Conservation (phyloP, 2,329 filamentous ascomycete genomes). For the Chlorencoelia australis region DNA sequence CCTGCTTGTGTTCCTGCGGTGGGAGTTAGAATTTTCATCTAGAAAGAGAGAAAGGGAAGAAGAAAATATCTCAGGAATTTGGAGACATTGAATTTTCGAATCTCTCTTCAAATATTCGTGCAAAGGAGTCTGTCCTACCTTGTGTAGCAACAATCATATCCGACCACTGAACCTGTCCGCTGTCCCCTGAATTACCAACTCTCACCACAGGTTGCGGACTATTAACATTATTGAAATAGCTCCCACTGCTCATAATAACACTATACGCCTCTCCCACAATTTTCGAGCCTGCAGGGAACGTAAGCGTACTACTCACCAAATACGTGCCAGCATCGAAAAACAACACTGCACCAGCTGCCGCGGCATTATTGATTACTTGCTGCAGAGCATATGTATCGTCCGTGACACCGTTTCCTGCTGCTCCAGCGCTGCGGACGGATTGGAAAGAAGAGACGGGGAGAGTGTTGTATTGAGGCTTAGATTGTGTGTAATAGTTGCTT, state of each 20-base stretch:
- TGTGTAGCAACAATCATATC: slow-evolving; percentile 54
- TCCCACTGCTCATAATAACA: slow-evolving; percentile 29
- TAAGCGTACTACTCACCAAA: slow-evolving; percentile 37
- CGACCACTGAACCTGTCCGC: slow-evolving; percentile 50
- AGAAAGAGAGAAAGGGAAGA: no score
- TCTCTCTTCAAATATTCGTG: no score
- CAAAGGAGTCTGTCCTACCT: no score
- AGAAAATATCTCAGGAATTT: no score
- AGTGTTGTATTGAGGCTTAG: slow-evolving; percentile 44
- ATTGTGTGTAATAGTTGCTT: slow-evolving; percentile 35
- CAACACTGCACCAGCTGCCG: slow-evolving; percentile 37
- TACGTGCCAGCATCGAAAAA: slow-evolving; percentile 50
- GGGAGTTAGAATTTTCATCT: no score
- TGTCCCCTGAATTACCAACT: slow-evolving; percentile 46
- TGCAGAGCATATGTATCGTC: slow-evolving; percentile 54
- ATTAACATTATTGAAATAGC: slow-evolving; percentile 33
- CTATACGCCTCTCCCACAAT: slow-evolving; percentile 36
- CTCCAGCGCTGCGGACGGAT: slow-evolving; percentile 32
- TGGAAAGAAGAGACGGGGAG: slow-evolving; percentile 30
- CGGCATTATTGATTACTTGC: slow-evolving; percentile 41
- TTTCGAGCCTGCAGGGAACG: slow-evolving; percentile 33
- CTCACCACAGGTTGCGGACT: slow-evolving; percentile 39
- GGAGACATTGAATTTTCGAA: no score
- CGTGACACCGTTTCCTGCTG: slow-evolving; percentile 42
- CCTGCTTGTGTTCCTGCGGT: slow-evolving; percentile 44